phyloP scores from a whole-genome alignment of 345 rosid genomes.

The Eucalyptus regnans region DNA sequence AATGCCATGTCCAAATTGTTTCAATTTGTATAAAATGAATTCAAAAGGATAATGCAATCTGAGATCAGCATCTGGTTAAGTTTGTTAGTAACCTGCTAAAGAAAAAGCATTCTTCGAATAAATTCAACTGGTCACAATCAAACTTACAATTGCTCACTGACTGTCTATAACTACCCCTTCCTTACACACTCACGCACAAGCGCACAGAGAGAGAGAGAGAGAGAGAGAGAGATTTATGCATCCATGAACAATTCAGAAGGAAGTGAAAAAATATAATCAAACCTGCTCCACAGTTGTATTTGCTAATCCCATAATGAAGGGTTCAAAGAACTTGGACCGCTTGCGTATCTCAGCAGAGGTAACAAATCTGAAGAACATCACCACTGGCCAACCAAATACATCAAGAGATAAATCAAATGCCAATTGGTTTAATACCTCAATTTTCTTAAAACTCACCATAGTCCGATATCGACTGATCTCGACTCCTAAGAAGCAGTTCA shows the following conservation, averaged over 20 bases:
- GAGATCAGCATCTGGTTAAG: background rate
- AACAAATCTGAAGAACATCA: constrained; percentile 99
- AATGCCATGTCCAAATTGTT: background rate
- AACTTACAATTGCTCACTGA: background rate
- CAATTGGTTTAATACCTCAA: background rate
- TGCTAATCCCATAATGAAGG: constrained; percentile 75
- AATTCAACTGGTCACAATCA: background rate
- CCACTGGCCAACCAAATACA: constrained; percentile 57
- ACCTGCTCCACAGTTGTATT: constrained; percentile 95
- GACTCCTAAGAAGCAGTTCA: constrained; percentile 72
- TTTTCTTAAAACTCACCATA: constrained; percentile 44
- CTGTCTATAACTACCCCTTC: background rate
- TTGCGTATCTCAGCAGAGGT: constrained; percentile 89
- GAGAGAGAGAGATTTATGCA: background rate
- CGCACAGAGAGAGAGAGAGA: background rate
- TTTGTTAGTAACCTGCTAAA: background rate
- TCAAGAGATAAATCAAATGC: constrained; percentile 12
- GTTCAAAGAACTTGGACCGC: constrained; percentile 85
- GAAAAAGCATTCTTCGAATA: background rate
- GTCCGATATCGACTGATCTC: constrained; percentile 88
- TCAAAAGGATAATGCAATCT: background rate
- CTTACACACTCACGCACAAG: background rate
- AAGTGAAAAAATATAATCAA: background rate
- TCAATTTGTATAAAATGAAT: background rate
- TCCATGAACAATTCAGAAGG: background rate